phyloP scores from a whole-genome alignment of 768 basidiomycete species.

The Collybiopsis confluens region DNA sequence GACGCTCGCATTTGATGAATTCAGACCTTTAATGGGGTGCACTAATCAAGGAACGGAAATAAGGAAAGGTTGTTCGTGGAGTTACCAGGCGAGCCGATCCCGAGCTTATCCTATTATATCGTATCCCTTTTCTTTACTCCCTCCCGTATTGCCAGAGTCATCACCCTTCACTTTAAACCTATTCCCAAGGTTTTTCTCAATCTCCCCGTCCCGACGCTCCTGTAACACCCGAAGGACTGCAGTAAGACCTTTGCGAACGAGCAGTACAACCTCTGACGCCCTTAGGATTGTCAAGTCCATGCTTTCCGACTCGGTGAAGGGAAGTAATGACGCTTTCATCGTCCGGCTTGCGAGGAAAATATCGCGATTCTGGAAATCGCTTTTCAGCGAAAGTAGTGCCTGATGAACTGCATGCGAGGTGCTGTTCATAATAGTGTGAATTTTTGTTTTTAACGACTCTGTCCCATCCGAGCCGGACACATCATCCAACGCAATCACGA shows the following conservation, averaged over 20 bases:
- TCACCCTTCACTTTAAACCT: conserved; percentile 6
- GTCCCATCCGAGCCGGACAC: background rate
- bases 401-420: conserved; percentile 4
- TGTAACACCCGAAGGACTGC: background rate
- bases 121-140: conserved; percentile 4
- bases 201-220: background rate
- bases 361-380: background rate
- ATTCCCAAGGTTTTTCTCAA: background rate
- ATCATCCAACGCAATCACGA: background rate
- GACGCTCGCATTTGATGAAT: too few relatives aligned
- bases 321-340: background rate
- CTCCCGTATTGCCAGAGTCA: background rate
- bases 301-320: background rate
- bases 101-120: conserved; percentile 3
- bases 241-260: background rate
- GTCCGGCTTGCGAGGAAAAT: background rate
- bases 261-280: background rate
- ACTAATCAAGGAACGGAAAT: too few relatives aligned
- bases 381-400: background rate
- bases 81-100: background rate
- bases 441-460: background rate
- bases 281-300: background rate
- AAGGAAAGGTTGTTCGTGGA: too few relatives aligned
- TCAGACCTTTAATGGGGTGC: too few relatives aligned
- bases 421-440: background rate